A percentile compares a stretch with the other conserved stretches of the same genome.
These are phyloP conservation scores for Sphenostylis stenocarpa DNA, from an alignment of 306 rosid genomes.

Conservation along the genomic window DNA sequence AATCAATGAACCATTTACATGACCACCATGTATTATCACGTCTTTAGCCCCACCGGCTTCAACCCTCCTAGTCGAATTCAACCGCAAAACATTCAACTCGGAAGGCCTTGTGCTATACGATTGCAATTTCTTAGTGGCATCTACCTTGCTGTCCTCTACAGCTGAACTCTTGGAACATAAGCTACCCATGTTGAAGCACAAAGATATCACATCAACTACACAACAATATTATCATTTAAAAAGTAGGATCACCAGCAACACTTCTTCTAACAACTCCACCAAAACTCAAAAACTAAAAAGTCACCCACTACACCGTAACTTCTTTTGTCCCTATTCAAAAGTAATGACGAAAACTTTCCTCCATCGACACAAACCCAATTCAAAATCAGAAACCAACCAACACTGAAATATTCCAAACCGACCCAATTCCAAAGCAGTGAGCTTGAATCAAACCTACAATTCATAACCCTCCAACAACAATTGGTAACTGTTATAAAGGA, in stretches of 20 bases:
- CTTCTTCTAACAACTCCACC: slow-evolving; percentile 33
- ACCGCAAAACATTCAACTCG: slow-evolving; percentile 43
- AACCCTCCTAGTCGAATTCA: slow-evolving; percentile 60
- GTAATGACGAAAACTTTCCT: slow-evolving; percentile 28
- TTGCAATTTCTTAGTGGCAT: slow-evolving; percentile 44
- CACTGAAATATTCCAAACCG: slow-evolving; percentile 31
- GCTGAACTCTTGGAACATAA: slow-evolving; percentile 63
- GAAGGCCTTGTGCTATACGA: slow-evolving; percentile 45
- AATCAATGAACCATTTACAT: slow-evolving; percentile 49
- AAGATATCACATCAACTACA: slow-evolving; percentile 24
- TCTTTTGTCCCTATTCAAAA: slow-evolving; percentile 8
- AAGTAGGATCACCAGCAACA: slow-evolving; percentile 22
- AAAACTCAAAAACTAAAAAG: slow-evolving; percentile 35
- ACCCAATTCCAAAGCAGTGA: slow-evolving; percentile 35
- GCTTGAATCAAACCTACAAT: slow-evolving; percentile 32
- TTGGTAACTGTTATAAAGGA: neutral
- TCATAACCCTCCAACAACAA: slow-evolving; percentile 27
- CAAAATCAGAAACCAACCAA: slow-evolving; percentile 24
- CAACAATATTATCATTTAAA: slow-evolving; percentile 18
- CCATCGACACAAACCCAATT: slow-evolving; percentile 31
- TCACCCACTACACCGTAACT: slow-evolving; percentile 18
- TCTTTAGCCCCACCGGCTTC: slow-evolving; percentile 51
- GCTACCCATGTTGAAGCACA: slow-evolving; percentile 69
- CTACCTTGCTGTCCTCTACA: slow-evolving; percentile 64
- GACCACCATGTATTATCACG: slow-evolving; percentile 40